phyloP scores from a whole-genome alignment of 2,329 filamentous ascomycete genomes.

The Diaporthe vexans region DNA sequence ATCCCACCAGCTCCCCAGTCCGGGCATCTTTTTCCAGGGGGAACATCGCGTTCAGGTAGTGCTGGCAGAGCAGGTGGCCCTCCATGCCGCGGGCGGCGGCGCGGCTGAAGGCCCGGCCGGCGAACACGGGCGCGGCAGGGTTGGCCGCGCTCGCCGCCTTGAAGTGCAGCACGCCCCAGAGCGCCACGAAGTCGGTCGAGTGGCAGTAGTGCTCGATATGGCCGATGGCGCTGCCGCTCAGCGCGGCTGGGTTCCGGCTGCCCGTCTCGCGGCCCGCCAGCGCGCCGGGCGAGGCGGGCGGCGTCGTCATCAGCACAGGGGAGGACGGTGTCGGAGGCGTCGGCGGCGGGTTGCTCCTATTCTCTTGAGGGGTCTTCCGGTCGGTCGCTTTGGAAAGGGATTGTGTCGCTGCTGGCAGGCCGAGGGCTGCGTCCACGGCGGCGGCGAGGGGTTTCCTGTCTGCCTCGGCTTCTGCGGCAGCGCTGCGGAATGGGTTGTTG shows the following conservation, averaged over 20 bases:
- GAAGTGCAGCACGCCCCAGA: slow-evolving; percentile 82
- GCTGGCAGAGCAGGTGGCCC: slow-evolving; percentile 72
- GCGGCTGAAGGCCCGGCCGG: slow-evolving; percentile 71
- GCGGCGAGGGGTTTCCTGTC: slow-evolving; percentile 51
- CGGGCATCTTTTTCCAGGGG: slow-evolving; percentile 60
- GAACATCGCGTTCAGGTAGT: slow-evolving; percentile 75
- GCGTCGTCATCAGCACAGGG: not conserved
- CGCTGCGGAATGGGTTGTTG: slow-evolving; percentile 77
- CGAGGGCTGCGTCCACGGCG: slow-evolving; percentile 50
- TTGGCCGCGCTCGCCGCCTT: slow-evolving; percentile 58
- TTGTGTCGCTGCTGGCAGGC: not conserved
- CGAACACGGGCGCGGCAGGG: slow-evolving; percentile 69
- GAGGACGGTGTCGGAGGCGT: not conserved
- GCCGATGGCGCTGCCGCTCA: slow-evolving; percentile 68
- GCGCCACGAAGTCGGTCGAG: slow-evolving; percentile 78
- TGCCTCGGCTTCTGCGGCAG: slow-evolving; percentile 57
- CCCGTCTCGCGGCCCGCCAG: slow-evolving; percentile 45
- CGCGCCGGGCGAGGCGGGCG: not conserved
- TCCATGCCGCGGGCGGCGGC: slow-evolving; percentile 57
- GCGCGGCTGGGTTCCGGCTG: slow-evolving; percentile 53
- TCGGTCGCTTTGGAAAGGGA: not conserved
- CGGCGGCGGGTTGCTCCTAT: not conserved
- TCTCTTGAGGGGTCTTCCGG: not conserved
- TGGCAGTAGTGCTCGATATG: slow-evolving; percentile 88
- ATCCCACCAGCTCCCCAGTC: slow-evolving; percentile 57